Percentiles rank a stretch among this genome's conserved stretches.
These are phyloP conservation scores for Iris macrosiphon DNA, from an alignment of 106 monocot genomes.

Conservation along the genomic window DNA sequence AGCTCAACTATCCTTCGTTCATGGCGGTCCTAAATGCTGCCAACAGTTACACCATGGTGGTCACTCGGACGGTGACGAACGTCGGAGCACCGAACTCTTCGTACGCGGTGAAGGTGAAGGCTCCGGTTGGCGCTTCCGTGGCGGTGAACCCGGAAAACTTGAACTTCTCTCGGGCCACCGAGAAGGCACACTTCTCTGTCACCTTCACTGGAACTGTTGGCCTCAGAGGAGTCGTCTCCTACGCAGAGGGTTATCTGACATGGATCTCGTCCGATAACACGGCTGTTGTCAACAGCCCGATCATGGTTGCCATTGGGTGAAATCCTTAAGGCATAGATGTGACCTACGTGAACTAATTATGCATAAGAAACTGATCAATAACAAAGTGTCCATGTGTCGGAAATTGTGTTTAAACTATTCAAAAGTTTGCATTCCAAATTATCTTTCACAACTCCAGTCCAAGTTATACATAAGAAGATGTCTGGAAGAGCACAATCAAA, in stretches of 20 bases:
- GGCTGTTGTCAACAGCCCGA: conserved; percentile 9
- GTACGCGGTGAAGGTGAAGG: conserved; percentile 15
- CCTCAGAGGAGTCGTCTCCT: background rate
- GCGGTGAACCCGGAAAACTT: conserved; percentile 18
- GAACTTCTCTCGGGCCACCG: conserved; percentile 13
- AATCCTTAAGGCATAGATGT: too few relatives aligned
- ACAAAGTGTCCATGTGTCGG: too few relatives aligned
- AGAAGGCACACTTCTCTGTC: conserved; percentile 13
- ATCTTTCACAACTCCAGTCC: too few relatives aligned
- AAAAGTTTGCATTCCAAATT: too few relatives aligned
- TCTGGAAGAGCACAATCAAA: too few relatives aligned
- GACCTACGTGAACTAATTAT: too few relatives aligned
- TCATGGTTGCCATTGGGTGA: conserved; percentile 3
- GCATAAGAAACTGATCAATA: too few relatives aligned
- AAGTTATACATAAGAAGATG: too few relatives aligned
- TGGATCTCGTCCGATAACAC: conserved; percentile 19
- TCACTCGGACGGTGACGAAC: conserved; percentile 13
- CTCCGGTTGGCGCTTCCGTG: conserved; percentile 16
- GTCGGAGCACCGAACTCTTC: conserved; percentile 18
- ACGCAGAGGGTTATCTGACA: conserved; percentile 6
- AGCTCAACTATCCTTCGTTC: conserved; percentile 19
- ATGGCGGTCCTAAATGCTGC: background rate
- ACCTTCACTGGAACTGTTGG: conserved; percentile 2
- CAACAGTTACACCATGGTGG: background rate
- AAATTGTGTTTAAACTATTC: too few relatives aligned